These are phyloP conservation scores for Hanseniaspora valbyensis DNA, from an alignment of 805 yeast genomes.

Conservation along the genomic window DNA sequence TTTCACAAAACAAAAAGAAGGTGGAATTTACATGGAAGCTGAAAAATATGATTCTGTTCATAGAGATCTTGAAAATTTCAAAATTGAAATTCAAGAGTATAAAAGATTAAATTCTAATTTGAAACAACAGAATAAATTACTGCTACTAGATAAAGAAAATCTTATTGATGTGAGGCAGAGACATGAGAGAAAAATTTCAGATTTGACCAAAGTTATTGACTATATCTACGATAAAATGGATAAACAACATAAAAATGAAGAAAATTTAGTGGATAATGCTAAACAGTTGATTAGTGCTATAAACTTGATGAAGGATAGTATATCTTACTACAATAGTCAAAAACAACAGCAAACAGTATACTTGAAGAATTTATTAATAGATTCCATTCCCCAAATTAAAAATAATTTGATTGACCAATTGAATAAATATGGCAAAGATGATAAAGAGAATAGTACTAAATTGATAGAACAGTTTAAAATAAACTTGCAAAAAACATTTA, in stretches of 20 bases:
- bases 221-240: slow-evolving; percentile 25
- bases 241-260: slow-evolving; percentile 24
- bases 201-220: slow-evolving; percentile 22
- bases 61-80: slow-evolving; percentile 38
- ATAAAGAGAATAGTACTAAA: background rate
- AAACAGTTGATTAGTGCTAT: slow-evolving; percentile 20
- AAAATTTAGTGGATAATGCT: slow-evolving; percentile 22
- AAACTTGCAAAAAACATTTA: slow-evolving; percentile 5
- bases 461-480: background rate
- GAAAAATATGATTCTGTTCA: slow-evolving; percentile 45
- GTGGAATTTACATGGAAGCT: slow-evolving; percentile 48
- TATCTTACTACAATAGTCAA: slow-evolving; percentile 22
- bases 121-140: slow-evolving; percentile 29
- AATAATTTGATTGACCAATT: slow-evolving; percentile 2
- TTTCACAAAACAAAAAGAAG: slow-evolving; percentile 54
- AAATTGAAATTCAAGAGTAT: slow-evolving; percentile 40
- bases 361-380: background rate
- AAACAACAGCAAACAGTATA: slow-evolving; percentile 16
- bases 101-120: slow-evolving; percentile 34
- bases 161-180: slow-evolving; percentile 24
- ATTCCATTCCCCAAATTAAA: slow-evolving; percentile 8
- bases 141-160: slow-evolving; percentile 26
- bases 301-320: slow-evolving; percentile 20
- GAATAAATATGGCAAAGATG: background rate
- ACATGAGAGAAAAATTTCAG: slow-evolving; percentile 23